A percentile compares a stretch with the other conserved stretches of the same genome.
phyloP scores from a whole-genome alignment of 768 basidiomycete genomes.

The Pleurotus cornucopiae region DNA sequence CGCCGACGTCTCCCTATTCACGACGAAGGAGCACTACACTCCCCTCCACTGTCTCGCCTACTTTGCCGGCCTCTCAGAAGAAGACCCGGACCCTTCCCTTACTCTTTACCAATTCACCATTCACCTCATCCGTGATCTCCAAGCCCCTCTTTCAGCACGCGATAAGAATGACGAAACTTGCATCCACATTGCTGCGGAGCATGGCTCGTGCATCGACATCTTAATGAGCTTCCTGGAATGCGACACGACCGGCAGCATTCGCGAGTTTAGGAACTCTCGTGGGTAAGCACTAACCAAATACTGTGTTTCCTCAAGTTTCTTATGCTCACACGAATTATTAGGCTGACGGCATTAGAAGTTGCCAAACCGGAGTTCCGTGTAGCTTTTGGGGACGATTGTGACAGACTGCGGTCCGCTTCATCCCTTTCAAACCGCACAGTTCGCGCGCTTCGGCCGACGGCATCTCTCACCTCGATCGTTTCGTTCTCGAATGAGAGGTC shows the following conservation, averaged over 20 bases:
- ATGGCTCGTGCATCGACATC: conserved; percentile 61
- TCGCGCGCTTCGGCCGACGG: conserved; percentile 28
- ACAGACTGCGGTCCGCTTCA: conserved; percentile 44
- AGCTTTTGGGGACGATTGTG: conserved; percentile 53
- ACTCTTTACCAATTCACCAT: conserved; percentile 54
- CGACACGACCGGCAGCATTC: conserved; percentile 51
- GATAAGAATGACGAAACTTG: conserved; percentile 73
- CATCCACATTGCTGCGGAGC: conserved; percentile 76
- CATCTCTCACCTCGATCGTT: conserved; percentile 46
- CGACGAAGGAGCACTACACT: conserved; percentile 57
- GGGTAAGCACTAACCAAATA: conserved; percentile 43
- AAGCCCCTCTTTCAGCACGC: conserved; percentile 60
- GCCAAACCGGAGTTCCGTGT: conserved; percentile 62
- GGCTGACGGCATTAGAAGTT: conserved; percentile 65
- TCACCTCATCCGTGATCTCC: conserved; percentile 68
- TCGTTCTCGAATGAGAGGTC: conserved; percentile 33
- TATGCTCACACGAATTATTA: conserved; percentile 20
- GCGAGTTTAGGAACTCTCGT: conserved; percentile 62
- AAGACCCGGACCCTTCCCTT: conserved; percentile 24
- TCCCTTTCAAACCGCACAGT: conserved; percentile 54
- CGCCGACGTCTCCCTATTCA: conserved; percentile 70
- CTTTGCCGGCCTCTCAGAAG: conserved; percentile 26
- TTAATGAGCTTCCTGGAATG: conserved; percentile 61
- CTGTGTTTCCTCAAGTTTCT: too few relatives aligned
- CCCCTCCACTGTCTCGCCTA: conserved; percentile 65